Base-by-base conservation (phyloP, 2,329 filamentous ascomycete species). In the Colletotrichum sp. region DNA sequence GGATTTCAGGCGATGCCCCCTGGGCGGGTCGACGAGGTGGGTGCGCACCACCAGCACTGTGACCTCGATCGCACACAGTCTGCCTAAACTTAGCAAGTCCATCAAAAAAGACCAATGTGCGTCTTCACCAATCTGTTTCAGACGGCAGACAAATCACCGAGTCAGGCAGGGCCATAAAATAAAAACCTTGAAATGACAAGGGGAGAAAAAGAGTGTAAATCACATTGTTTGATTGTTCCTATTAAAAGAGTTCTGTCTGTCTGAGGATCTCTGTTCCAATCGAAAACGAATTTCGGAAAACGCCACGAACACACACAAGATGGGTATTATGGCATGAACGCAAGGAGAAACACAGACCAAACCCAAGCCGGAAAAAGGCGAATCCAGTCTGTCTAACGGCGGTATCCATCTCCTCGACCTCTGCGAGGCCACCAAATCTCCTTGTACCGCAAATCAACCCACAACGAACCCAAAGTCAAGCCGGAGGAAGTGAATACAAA, bases 291-390 rank as follows among this genome's bases (percentile, higher is more conserved):
- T 18, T 34, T 64, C 69, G 68, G 43, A 73, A 65, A 76, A 75
- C 66, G 64, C 70, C 73, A 73, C 64, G 56, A 48, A 69, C 70
- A 73, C 64, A 70, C 62, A 75, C 71, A 56, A 58, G 36, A 75
- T 66, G 74, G 74, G 74, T 76, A 76, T 76, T 76, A 75, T 76
- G 66, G 74, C 62, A 75, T 43, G 71, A 76, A 75, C 62, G 52
- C 61, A 70, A 75, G 30, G 74, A 70, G 52, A 73, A 62, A 58
- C 24, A 38, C 32, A 66, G 60, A 52, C 30, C n/a, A 16, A 55
- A 16, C n/a, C 60, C 60, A 38, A 55, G 56, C 55, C 36, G 67
- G 56, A 43, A 69, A 61, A 30, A 62, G 26, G 52, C 65, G 36
- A 69, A 38, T 66, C 24, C 30, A 69, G 32, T 68, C 52, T 36